phyloP scores from a whole-genome alignment of 1,139 yeast genomes.

The Pichia sp. region DNA sequence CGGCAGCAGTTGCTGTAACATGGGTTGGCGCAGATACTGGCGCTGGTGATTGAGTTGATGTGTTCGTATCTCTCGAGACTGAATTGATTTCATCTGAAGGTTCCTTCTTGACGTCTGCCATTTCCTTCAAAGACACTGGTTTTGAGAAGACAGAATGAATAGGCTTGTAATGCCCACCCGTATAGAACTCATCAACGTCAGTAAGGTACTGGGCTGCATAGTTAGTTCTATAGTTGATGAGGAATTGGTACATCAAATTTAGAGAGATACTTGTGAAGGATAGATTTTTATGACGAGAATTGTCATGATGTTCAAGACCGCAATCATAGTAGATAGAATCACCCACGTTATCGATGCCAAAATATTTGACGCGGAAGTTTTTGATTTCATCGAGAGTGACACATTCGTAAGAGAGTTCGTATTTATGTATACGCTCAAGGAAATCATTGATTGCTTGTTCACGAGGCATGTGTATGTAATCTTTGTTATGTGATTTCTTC shows the following conservation, averaged over 20 bases:
- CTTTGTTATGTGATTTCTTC: constrained; percentile 42
- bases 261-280: constrained; percentile 20
- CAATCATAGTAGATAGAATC: constrained; percentile 28
- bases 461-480: constrained; percentile 21
- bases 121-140: constrained; percentile 12
- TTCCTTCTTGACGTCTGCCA: constrained; percentile 2
- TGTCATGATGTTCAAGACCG: constrained; percentile 21
- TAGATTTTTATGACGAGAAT: constrained; percentile 16
- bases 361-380: constrained; percentile 33
- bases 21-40: no score
- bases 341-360: constrained; percentile 44
- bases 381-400: constrained; percentile 42
- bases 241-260: constrained; percentile 22
- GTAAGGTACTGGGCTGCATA: constrained; percentile 22
- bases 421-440: constrained; percentile 47
- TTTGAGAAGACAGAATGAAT: constrained; percentile 15
- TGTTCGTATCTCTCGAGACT: no score
- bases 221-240: constrained; percentile 21
- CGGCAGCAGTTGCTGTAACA: no score
- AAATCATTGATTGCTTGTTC: constrained; percentile 53
- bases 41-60: no score
- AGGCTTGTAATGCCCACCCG: constrained; percentile 23
- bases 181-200: constrained; percentile 23
- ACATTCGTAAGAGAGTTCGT: constrained; percentile 50
- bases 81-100: constrained; percentile 1